Evolutionary conservation across 208 protist species (phyloP).

Genomic region (Trypanosoma melophagium): DNA sequence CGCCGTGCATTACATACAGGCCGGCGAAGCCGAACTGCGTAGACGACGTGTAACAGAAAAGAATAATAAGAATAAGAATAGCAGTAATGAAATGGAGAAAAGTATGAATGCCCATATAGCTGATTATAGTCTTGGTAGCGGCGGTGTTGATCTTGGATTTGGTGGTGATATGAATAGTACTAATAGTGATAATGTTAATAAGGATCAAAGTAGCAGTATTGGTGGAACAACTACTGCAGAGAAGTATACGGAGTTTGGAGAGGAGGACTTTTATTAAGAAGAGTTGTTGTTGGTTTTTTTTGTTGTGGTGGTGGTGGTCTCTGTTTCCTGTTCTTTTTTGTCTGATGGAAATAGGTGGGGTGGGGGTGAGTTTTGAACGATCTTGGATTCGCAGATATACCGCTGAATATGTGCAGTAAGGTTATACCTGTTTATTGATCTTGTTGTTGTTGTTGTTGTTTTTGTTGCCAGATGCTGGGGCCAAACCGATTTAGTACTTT

Average conservation of each 20-base stretch:
- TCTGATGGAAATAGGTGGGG: background rate
- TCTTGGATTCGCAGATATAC: too few species aligned
- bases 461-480: too few species aligned
- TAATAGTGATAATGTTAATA: constrained; percentile 7
- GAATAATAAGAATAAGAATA: background rate
- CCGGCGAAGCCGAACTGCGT: constrained; percentile 47
- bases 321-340: background rate
- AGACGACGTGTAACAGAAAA: background rate
- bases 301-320: background rate
- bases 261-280: constrained; percentile 71
- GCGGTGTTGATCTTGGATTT: too few species aligned
- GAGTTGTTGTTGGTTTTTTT: background rate
- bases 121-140: too few species aligned
- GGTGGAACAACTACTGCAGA: background rate
- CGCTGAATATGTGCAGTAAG: too few species aligned
- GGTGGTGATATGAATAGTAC: too few species aligned
- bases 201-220: background rate
- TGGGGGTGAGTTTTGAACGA: too few species aligned
- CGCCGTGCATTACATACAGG: constrained; percentile 80
- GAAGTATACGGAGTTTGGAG: constrained; percentile 33
- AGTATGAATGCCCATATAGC: too few species aligned
- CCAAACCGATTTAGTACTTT: background rate
- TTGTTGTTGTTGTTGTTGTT: background rate
- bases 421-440: too few species aligned
- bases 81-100: too few species aligned